Evolutionary conservation across 129 eudicot species (phyloP), one percentile per base, ranked within the genome.

Genomic region (Flaveria linearis): DNA sequence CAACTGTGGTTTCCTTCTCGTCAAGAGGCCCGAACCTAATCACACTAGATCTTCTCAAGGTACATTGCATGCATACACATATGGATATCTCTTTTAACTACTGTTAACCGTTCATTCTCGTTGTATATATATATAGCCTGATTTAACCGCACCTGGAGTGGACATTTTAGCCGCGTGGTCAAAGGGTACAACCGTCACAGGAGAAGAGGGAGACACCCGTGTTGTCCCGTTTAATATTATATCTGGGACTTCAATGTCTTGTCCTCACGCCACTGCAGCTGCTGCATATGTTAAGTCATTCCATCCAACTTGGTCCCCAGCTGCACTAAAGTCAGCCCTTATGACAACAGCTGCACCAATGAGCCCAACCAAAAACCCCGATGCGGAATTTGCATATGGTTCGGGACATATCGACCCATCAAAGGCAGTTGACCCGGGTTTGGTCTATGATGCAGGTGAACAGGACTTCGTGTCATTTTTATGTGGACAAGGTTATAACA

Each of bases 11-110:
- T 51, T 79, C 89, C 68, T 90, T 90, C 79, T 90, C 96, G 3
- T 90, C 96, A 20, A 79, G 96, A 56, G 93, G 96, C 49, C 96
- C 96, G n/a, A 90, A 76, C 75, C 76, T 62, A 43, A 80, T 85
- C 65, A 86, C 96, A 26, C 76, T 28, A 3, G 90, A 90, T 80
- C 74, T 90, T 56, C 93, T 90, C 63, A 90, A 88, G 96, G 96
- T 87, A 39, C 39, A 49, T 42, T 39, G 2, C 41, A 36, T 36
- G 41, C 41, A 36, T 36, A 36, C 1, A 5, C 41, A 36, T 49
- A 14, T 47, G 7, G 17, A 14, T 14, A 14, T 14, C 17, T 45
- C 13, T 18, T 56, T 56, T 36, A 36, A 36, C 6, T 36, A 36
- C 41, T 36, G 7, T 36, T 36, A 36, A 36, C 41, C 7, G 7